Conservation (phyloP, 1,284 basidiomycete species). For the Crucibulum cyathiforme region DNA sequence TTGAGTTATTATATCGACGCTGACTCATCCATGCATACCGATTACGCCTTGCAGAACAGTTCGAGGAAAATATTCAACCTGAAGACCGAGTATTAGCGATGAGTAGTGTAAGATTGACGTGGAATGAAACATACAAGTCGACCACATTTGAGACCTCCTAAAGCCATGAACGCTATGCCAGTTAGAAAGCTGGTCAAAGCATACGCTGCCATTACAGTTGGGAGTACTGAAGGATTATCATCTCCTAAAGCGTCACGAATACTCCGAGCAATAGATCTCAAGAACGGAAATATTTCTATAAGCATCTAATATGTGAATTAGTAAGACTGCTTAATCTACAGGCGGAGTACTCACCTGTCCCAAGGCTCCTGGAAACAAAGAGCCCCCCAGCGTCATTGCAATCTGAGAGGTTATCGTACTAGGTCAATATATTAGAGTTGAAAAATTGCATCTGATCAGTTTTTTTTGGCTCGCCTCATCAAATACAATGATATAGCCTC, state of each 20-base stretch:
- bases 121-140: constrained; percentile 11
- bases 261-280: constrained; percentile 18
- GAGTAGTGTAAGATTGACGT: neutral
- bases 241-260: constrained; percentile 21
- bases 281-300: constrained; percentile 26
- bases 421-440: neutral
- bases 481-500: constrained; percentile 26
- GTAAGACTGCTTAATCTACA: no score
- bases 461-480: constrained; percentile 14
- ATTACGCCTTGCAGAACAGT: constrained; percentile 28
- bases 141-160: constrained; percentile 23
- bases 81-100: neutral
- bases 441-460: neutral
- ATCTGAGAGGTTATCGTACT: constrained; percentile 22
- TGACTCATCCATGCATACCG: neutral
- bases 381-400: constrained; percentile 24
- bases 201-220: constrained; percentile 28
- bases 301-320: constrained; percentile 11
- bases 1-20: no score
- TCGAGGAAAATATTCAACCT: constrained; percentile 30
- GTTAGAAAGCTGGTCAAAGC: constrained; percentile 23
- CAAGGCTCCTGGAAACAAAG: constrained; percentile 21
- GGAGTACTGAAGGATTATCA: constrained; percentile 21
- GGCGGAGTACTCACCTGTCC: neutral
- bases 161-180: constrained; percentile 17